Base-by-base conservation (phyloP, 208 protist species). In the Herpetomonas tarakana region DNA sequence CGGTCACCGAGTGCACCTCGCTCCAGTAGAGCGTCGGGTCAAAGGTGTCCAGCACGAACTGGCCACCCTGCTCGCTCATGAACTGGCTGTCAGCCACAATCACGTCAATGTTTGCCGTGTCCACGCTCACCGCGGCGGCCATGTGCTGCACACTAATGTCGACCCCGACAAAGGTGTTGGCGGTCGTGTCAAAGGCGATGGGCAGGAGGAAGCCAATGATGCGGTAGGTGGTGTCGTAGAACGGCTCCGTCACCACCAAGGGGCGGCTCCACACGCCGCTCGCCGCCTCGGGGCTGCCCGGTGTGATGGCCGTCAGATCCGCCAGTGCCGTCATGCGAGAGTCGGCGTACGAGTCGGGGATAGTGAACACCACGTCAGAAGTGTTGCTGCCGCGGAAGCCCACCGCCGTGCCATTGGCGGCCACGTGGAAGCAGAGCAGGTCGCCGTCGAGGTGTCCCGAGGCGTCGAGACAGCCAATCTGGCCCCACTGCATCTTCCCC, bases 21-120 rank as follows among this genome's bases (percentile, higher is more conserved):
- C n/a, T 11, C 69, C 66, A 75, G 45, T 65, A 68, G 30, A 78
- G 47, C 3, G 52, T 52, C 27, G 56, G 35, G 53, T 79, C 58
- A 39, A 86, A 73, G 38, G 61, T 71, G 68, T 81, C 74, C 25
- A 71, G 64, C 28, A 86, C 59, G 25, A 81, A 81, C 62, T 71
- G 66, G 11, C 71, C 63, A 28, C 71, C 76, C 22, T 62, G 39
- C 35, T 39, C 47, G n/a, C 59, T 29, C 60, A 60, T 65, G 63
- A 54, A 58, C 45, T 49, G 52, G 29, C 57, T 71, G 62, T 81
- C 78, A 19, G 69, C 71, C 12, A 86, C 55, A 25, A 81, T 52
- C 2, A 81, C 22, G 58, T 86, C 78, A 3, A 64, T 29, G 47
- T 83, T 83, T 11, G 63, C 47, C n/a, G 65, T 74, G 22, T 56